Evolutionary conservation across 768 basidiomycete genomes (phyloP).

Genomic region (Xerocomellus dryophilus): DNA sequence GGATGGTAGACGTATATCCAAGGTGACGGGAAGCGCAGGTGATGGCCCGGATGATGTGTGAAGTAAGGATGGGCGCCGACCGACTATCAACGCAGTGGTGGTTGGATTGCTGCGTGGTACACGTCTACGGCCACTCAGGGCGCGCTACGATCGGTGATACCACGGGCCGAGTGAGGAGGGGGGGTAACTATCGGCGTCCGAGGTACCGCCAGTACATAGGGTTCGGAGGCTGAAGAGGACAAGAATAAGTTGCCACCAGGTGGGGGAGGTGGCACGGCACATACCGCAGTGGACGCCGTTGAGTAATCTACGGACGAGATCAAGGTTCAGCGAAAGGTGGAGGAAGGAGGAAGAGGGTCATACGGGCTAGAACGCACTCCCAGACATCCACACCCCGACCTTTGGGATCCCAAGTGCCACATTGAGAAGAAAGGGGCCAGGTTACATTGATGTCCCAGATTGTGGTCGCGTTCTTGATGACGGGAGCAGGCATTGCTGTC

Average conservation of each 20-base stretch:
- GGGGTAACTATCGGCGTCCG: conserved; percentile 37
- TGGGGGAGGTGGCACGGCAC: conserved; percentile 5
- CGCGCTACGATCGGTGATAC: conserved; percentile 2
- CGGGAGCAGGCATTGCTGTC: conserved; percentile 23
- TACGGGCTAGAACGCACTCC: conserved; percentile 71
- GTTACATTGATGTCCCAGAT: conserved; percentile 69
- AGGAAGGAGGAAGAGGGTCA: conserved; percentile 8
- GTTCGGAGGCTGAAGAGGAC: conserved; percentile 40
- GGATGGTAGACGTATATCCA: conserved; percentile 4
- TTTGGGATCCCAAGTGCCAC: conserved; percentile 67
- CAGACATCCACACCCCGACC: conserved; percentile 69
- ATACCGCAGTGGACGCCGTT: conserved; percentile 44
- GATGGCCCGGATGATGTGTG: conserved; percentile 4
- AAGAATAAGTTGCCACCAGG: conserved; percentile 1
- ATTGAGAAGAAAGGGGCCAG: conserved; percentile 65
- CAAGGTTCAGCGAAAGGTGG: background rate
- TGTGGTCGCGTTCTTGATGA: conserved; percentile 63
- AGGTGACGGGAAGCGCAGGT: background rate
- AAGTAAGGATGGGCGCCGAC: conserved; percentile 6
- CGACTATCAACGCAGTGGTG: conserved; percentile 1
- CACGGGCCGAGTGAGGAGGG: background rate
- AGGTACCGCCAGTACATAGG: conserved; percentile 45
- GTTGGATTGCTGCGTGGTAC: background rate
- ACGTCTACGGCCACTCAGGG: conserved; percentile 1
- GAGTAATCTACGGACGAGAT: conserved; percentile 50